Base-by-base conservation (phyloP, 805 yeast species). In the Yarrowia bubula region DNA sequence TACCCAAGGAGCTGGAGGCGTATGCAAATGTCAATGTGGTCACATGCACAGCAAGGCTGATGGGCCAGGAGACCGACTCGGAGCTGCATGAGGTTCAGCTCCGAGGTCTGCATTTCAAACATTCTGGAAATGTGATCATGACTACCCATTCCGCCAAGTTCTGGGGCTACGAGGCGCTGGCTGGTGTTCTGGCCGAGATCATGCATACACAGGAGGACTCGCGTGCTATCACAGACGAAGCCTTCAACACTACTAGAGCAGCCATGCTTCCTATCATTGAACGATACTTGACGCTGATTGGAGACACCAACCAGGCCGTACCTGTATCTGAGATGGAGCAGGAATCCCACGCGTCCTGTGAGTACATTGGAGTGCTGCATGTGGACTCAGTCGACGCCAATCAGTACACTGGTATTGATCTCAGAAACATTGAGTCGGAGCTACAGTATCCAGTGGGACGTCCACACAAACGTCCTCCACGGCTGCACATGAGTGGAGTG, bases 361-460 rank as follows among this genome's bases (percentile, higher is more conserved):
- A 92, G 73, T 86, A 80, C 68, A 76, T 91, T 17, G 74, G 84
- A 0, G 92, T 82, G 70, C 77, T 90, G 57, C 96, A 91, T 71
- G 74, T 89, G 17, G 83, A 83, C 42, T 83, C 88, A n/a, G 84
- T 91, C 14, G 78, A 79, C 11, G 78, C 83, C 38, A 77, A 83
- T 4, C 76, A 77, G 17, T 78, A 79, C 8, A 43, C 51, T n/a
- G 64, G 51, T 10, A 43, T 44, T 8, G 86, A 91, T 67, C 72
- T 91, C 66, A 71, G 78, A 47, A 77, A 77, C 55, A 84, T 92
- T 35, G 97, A 92, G 69, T 81, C 84, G 41, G 98, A 92, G 73
- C 75, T 92, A 18, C 73, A 69, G 10, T 78, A 81, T 67, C 98
- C 97, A 1, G 72, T 83, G n/a, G 98, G 98, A 0, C 78, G 89